Evolutionary conservation across 2,329 filamentous ascomycete genomes (phyloP).

Genomic region (Zymoseptoria pseudotritici): DNA sequence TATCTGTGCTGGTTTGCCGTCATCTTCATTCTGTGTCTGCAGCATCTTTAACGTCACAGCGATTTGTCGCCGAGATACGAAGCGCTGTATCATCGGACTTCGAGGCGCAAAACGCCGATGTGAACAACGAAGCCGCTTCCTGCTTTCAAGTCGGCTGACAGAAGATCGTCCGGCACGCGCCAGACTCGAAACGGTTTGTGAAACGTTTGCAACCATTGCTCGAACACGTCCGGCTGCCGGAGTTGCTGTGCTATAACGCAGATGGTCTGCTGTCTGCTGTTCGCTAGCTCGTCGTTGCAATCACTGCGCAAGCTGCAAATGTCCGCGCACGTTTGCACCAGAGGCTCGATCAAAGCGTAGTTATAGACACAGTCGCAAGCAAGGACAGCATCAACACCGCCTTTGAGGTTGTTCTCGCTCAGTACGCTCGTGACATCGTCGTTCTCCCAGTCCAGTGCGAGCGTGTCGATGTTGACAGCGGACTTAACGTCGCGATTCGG

Average conservation of each 20-base stretch:
- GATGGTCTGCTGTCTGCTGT: conserved; percentile 48
- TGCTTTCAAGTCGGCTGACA: conserved; percentile 53
- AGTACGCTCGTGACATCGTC: conserved; percentile 41
- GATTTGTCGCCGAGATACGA: too few species aligned
- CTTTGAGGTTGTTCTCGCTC: conserved; percentile 40
- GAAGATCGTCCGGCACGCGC: conserved; percentile 59
- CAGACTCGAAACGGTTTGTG: conserved; percentile 62
- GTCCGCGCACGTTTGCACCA: conserved; percentile 68
- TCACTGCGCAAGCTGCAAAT: conserved; percentile 54
- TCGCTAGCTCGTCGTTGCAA: not conserved
- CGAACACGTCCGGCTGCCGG: conserved; percentile 75
- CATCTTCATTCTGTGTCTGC: not conserved
- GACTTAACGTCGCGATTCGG: not conserved
- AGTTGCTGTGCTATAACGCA: conserved; percentile 86
- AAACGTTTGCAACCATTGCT: conserved; percentile 69
- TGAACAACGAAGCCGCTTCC: conserved; percentile 76
- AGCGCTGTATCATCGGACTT: not conserved
- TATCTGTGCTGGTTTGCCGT: not conserved
- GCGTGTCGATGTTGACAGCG: conserved; percentile 15
- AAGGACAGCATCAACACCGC: conserved; percentile 50
- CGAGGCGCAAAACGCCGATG: conserved; percentile 53
- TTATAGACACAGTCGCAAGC: conserved; percentile 97
- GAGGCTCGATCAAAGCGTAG: conserved; percentile 69
- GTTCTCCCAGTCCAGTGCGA: conserved; percentile 72
- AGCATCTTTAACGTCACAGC: too few species aligned